A percentile compares a stretch with the other conserved stretches of the same genome.
These are phyloP conservation scores for Annulohypoxylon stygium DNA, from an alignment of 495 filamentous ascomycete genomes.

Conservation along the genomic window DNA sequence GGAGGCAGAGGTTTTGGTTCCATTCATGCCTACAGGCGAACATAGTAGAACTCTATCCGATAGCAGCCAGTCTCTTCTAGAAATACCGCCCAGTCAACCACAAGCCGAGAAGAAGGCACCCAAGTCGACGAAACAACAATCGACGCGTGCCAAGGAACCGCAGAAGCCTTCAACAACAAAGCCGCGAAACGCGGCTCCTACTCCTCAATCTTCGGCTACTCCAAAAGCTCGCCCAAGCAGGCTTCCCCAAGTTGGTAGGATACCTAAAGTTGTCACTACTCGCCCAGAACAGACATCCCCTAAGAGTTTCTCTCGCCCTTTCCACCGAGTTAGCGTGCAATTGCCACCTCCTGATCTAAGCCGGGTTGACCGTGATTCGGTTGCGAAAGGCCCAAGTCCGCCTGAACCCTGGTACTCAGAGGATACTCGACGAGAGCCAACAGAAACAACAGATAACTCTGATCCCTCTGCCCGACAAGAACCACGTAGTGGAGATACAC, in stretches of 20 bases:
- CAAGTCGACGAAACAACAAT: constrained; percentile 9
- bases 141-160: constrained; percentile 11
- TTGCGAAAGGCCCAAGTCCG: constrained; percentile 64
- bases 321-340: constrained; percentile 61
- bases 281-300: constrained; percentile 76
- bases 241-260: constrained; percentile 87
- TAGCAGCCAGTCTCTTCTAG: constrained; percentile 40
- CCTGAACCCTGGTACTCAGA: constrained; percentile 57
- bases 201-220: constrained; percentile 8
- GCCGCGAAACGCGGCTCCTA: constrained; percentile 6
- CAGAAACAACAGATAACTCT: constrained; percentile 32
- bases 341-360: constrained; percentile 56
- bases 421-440: constrained; percentile 46
- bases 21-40: constrained; percentile 24
- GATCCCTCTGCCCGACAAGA: constrained; percentile 44
- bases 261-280: constrained; percentile 86
- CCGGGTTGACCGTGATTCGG: constrained; percentile 56
- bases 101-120: constrained; percentile 5
- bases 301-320: constrained; percentile 89
- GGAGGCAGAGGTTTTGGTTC: constrained; percentile 62
- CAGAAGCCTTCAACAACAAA: constrained; percentile 3
- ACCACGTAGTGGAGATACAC: constrained; percentile 32
- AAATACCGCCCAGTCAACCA: constrained; percentile 10
- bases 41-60: constrained; percentile 28
- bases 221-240: constrained; percentile 56